These are phyloP conservation scores for Vanrija humicola DNA, from an alignment of 1,284 basidiomycete genomes.

Conservation along the genomic window DNA sequence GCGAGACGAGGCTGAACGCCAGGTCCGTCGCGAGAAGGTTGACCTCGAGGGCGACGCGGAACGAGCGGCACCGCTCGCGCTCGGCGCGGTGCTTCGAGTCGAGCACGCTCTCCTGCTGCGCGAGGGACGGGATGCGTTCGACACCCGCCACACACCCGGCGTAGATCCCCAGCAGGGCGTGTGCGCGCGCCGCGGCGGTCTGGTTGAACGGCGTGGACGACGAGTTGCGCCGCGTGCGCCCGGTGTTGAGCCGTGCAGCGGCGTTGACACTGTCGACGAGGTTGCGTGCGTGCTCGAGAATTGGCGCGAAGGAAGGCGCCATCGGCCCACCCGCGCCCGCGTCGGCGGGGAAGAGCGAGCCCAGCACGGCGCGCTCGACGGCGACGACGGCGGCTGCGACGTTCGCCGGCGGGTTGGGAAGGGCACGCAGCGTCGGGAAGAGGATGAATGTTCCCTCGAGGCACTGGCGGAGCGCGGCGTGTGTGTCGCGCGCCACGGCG, in stretches of 20 bases:
- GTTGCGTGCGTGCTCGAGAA: neutral
- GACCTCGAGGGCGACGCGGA: slow-evolving; percentile 25
- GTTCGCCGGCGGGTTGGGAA: neutral
- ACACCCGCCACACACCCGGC: neutral
- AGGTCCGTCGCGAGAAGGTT: slow-evolving; percentile 22
- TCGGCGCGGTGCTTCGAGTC: neutral
- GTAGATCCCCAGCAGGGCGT: neutral
- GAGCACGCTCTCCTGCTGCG: neutral
- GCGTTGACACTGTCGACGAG: neutral
- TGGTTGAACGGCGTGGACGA: neutral
- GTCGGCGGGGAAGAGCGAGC: slow-evolving; percentile 14
- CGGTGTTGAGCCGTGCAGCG: neutral
- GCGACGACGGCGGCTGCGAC: neutral
- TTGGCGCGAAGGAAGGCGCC: neutral
- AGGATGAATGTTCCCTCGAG: slow-evolving; percentile 6
- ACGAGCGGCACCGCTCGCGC: slow-evolving; percentile 6
- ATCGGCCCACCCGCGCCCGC: neutral
- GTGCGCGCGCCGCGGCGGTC: neutral
- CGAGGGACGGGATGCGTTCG: neutral
- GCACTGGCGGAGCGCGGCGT: slow-evolving; percentile 3
- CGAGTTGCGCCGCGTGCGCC: neutral
- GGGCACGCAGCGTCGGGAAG: slow-evolving; percentile 5
- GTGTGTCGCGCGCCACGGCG: neutral
- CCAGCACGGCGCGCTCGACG: slow-evolving; percentile 17
- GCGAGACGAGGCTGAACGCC: slow-evolving; percentile 24